phyloP scores from a whole-genome alignment of 768 basidiomycete genomes.

The Suillus cothurnatus region DNA sequence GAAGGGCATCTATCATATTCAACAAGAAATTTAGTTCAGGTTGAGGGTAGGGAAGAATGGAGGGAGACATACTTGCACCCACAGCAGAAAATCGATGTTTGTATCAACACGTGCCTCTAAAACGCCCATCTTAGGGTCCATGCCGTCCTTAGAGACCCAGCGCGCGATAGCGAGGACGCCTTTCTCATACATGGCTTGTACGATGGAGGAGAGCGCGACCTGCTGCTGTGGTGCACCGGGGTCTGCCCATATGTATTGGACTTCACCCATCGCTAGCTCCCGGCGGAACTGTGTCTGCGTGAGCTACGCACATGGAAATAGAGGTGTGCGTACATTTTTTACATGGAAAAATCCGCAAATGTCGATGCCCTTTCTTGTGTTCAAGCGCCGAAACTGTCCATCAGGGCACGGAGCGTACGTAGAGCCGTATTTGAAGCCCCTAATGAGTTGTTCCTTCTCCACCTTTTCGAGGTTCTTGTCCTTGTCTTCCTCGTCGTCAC shows the following conservation, averaged over 20 bases:
- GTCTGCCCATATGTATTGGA: constrained; percentile 85
- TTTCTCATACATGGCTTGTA: constrained; percentile 74
- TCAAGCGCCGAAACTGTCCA: constrained; percentile 74
- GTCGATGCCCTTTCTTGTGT: constrained; percentile 84
- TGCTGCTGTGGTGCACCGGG: constrained; percentile 66
- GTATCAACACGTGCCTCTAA: constrained; percentile 64
- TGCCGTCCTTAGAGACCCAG: constrained; percentile 72
- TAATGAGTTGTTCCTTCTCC: constrained; percentile 77
- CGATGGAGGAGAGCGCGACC: constrained; percentile 84
- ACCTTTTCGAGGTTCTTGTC: constrained; percentile 53
- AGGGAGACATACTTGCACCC: constrained; percentile 66
- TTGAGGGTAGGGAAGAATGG: not conserved
- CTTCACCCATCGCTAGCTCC: constrained; percentile 80
- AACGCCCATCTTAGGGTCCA: constrained; percentile 86
- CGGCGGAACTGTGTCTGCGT: constrained; percentile 66
- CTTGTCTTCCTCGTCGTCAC: constrained; percentile 36
- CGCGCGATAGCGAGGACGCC: constrained; percentile 77
- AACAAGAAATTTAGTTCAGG: not conserved
- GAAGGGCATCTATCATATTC: constrained; percentile 78
- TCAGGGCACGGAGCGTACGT: constrained; percentile 87
- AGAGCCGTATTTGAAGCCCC: constrained; percentile 88
- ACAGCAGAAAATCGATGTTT: constrained; percentile 78
- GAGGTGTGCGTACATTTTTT: constrained; percentile 53
- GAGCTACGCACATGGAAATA: constrained; percentile 2
- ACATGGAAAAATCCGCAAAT: constrained; percentile 80